Evolutionary conservation across 2,329 filamentous ascomycete species (phyloP).

Genomic region (Onygena corvina): DNA sequence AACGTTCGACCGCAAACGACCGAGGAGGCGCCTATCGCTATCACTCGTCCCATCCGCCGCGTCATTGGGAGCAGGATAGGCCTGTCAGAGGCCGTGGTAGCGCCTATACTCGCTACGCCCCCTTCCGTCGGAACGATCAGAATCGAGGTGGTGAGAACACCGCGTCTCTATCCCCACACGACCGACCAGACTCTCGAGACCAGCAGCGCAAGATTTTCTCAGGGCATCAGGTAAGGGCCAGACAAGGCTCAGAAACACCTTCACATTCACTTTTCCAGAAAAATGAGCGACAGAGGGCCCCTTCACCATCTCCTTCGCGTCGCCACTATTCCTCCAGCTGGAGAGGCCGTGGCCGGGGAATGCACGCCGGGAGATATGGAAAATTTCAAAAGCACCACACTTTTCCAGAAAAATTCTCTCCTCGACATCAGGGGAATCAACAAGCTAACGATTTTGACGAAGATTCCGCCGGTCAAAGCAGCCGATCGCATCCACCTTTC

Average conservation of each 20-base stretch:
- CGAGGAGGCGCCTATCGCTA: constrained; percentile 28
- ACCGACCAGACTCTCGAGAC: constrained; percentile 13
- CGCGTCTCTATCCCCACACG: constrained; percentile 15
- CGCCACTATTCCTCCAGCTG: constrained; percentile 21
- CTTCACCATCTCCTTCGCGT: constrained; percentile 26
- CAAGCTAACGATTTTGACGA: constrained; percentile 21
- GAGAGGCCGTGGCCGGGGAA: constrained; percentile 29
- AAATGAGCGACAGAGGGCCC: constrained; percentile 32
- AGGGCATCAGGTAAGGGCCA: constrained; percentile 17
- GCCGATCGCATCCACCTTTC: constrained; percentile 21
- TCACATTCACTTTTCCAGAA: constrained; percentile 22
- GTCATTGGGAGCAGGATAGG: constrained; percentile 23
- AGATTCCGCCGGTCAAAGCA: constrained; percentile 19
- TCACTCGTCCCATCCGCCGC: constrained; percentile 29
- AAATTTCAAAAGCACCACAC: constrained; percentile 26
- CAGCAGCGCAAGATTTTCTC: constrained; percentile 16
- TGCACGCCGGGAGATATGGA: constrained; percentile 26
- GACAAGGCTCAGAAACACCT: constrained; percentile 22
- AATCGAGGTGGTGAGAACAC: constrained; percentile 19
- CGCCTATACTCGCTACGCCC: constrained; percentile 20
- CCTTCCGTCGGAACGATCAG: constrained; percentile 17
- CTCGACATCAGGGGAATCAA: constrained; percentile 24
- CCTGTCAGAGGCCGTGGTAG: constrained; percentile 22
- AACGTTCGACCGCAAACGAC: constrained; percentile 22
- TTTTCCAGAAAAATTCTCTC: constrained; percentile 25